A percentile compares a stretch with the other conserved stretches of the same genome.
Evolutionary conservation across 495 filamentous ascomycete genomes (phyloP).

Genomic region (Massariosphaeria phaeospora): DNA sequence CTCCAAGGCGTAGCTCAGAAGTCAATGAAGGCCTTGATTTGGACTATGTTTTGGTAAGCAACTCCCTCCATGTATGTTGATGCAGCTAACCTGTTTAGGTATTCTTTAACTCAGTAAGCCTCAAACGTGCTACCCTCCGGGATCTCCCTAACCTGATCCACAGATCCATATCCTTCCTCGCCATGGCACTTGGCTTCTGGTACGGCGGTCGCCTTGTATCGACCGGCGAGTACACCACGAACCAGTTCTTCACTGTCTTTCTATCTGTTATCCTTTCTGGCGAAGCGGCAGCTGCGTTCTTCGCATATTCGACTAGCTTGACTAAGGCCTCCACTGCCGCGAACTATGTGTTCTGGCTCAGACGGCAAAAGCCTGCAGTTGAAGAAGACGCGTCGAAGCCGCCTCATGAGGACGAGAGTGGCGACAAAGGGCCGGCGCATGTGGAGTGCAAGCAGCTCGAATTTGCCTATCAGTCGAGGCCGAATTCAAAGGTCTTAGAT

Average conservation of each 20-base stretch:
- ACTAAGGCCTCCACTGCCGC: constrained; percentile 81
- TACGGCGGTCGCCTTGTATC: constrained; percentile 50
- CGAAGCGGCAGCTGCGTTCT: constrained; percentile 79
- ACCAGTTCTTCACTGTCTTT: constrained; percentile 84
- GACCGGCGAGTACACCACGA: constrained; percentile 53
- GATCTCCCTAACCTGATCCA: too few species aligned
- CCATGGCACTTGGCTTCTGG: constrained; percentile 84
- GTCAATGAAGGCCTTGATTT: constrained; percentile 21
- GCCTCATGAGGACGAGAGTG: constrained; percentile 7
- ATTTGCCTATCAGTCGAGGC: constrained; percentile 31
- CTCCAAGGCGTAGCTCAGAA: constrained; percentile 17
- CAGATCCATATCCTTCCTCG: too few species aligned
- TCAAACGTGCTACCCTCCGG: too few species aligned
- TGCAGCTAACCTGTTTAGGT: too few species aligned
- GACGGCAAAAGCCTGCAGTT: constrained; percentile 10
- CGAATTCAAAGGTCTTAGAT: constrained; percentile 24
- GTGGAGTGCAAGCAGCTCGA: constrained; percentile 32
- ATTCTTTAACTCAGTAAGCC: constrained; percentile 74
- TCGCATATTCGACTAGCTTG: constrained; percentile 81
- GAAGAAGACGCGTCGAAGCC: constrained; percentile 16
- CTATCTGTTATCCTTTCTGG: constrained; percentile 73
- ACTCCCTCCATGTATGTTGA: too few species aligned
- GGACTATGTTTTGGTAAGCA: constrained; percentile 54
- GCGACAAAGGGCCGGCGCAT: constrained; percentile 6
- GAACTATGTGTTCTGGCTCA: constrained; percentile 21